Evolutionary conservation across 306 rosid genomes (phyloP).

Genomic region (Cyclanthera cordifolia): DNA sequence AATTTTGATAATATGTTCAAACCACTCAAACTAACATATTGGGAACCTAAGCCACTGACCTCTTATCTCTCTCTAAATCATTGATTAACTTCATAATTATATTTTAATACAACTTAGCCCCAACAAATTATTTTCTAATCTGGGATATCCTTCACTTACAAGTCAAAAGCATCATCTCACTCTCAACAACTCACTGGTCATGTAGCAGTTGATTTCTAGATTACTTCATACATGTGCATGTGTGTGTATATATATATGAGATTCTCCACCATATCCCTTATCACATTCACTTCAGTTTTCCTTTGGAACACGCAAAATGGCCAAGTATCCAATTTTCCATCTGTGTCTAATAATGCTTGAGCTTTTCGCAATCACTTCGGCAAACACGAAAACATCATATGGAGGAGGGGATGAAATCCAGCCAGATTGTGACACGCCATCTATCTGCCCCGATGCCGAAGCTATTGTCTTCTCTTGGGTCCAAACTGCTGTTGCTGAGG

Average conservation of each 20-base stretch:
- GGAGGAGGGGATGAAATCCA: slow-evolving; percentile 15
- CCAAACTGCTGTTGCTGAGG: slow-evolving; percentile 31
- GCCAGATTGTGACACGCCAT: slow-evolving; percentile 24
- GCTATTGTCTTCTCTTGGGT: slow-evolving; percentile 56
- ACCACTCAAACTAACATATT: not conserved
- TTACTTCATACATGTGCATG: not conserved
- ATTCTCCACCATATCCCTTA: not conserved
- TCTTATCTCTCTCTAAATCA: not conserved
- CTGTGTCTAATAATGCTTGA: not conserved
- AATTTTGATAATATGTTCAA: not conserved
- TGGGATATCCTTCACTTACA: not conserved
- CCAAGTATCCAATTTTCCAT: not conserved
- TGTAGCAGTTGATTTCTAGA: not conserved
- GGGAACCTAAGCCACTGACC: not conserved
- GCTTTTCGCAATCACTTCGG: not conserved
- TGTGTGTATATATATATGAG: not conserved
- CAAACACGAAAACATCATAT: not conserved
- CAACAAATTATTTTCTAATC: not conserved
- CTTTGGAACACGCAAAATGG: not conserved
- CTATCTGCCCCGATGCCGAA: slow-evolving; percentile 56
- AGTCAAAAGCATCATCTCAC: not conserved
- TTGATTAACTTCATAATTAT: not conserved
- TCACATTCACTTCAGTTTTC: not conserved
- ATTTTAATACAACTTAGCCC: not conserved
- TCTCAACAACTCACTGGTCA: not conserved